Conservation (phyloP, 1,284 basidiomycete genomes). For the Sporisorium scitamineum region DNA sequence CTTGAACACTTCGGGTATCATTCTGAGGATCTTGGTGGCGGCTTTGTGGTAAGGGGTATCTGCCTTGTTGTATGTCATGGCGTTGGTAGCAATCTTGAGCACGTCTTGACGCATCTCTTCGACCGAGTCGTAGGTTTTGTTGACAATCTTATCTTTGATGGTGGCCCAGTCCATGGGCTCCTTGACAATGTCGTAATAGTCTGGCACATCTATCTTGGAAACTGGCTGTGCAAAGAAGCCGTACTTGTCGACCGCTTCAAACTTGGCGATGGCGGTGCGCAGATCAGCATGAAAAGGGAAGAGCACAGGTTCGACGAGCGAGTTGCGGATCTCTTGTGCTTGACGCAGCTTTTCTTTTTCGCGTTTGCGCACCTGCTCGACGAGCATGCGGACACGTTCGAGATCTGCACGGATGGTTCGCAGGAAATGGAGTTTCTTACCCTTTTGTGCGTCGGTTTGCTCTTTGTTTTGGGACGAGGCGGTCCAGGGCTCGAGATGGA, state of each 20-base stretch:
- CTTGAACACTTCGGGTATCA: constrained; percentile 73
- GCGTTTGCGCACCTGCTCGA: constrained; percentile 81
- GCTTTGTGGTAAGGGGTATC: constrained; percentile 80
- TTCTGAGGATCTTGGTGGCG: constrained; percentile 78
- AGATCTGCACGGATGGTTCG: constrained; percentile 82
- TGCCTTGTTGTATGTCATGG: constrained; percentile 84
- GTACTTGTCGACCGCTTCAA: constrained; percentile 48
- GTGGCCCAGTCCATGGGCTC: constrained; percentile 88
- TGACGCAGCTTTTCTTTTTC: constrained; percentile 86
- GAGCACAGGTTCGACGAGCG: constrained; percentile 72
- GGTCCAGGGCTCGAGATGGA: constrained; percentile 98
- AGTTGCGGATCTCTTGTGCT: constrained; percentile 77
- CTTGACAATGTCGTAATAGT: constrained; percentile 89
- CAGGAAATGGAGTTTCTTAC: constrained; percentile 77
- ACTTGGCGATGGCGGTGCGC: constrained; percentile 26
- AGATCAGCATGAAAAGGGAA: constrained; percentile 45
- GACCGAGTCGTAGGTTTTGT: constrained; percentile 81
- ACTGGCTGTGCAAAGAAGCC: constrained; percentile 62
- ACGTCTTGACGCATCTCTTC: constrained; percentile 85
- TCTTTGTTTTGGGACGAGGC: constrained; percentile 79
- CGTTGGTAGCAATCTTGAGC: constrained; percentile 84
- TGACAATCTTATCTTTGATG: constrained; percentile 76
- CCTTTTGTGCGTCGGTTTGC: constrained; percentile 75
- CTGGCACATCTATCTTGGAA: constrained; percentile 82
- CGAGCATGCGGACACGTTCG: constrained; percentile 78